Evolutionary conservation across 257 asterid species (phyloP), one percentile per base, ranked within the genome.

Genomic region (Cynanchum wilfordii): DNA sequence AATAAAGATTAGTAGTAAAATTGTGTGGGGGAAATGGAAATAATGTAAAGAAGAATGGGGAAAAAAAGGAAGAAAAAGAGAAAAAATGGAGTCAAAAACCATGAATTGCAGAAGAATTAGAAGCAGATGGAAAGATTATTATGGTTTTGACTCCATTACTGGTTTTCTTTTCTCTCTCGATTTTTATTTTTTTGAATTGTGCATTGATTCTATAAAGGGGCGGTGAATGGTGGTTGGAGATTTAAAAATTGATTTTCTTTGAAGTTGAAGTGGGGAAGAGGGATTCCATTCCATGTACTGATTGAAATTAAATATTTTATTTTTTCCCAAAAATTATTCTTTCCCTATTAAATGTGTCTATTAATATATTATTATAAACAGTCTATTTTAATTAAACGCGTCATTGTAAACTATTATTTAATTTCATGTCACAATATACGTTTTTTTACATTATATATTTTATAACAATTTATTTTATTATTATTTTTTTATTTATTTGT

Each of bases 241-340:
- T 74, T 82, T 65, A 73, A 81, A 82, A 81, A 82, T 76, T 80
- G 85, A 38, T 38, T 79, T 82, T 77, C 25, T 60, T 76, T 70
- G 79, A 19, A 54, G 66, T 25, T 58, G 51, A 73, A 79, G 73
- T 0, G 7, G 78, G 73, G 47, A 7, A 7, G 44, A 5, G 44
- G 44, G 44, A 5, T 38, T 38, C 42, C 42, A 71, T 66, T 82
- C 72, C 81, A 78, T 72, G 74, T 67, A 66, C 72, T 73, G 78
- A 83, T 66, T 63, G 76, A 74, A 51, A 42, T 42, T 58, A 50
- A 55, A 33, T 57, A 66, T 75, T 27, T 51, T 44, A 0, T 36
- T 56, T 29, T 22, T 12, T 25, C 16, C 25, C 19, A 2, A 17
- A 38, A 8, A 45, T 57, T 24, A 10, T 57, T 66, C 6, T 1